These are phyloP conservation scores for Senna siamea DNA, from an alignment of 306 rosid genomes.

Conservation along the genomic window DNA sequence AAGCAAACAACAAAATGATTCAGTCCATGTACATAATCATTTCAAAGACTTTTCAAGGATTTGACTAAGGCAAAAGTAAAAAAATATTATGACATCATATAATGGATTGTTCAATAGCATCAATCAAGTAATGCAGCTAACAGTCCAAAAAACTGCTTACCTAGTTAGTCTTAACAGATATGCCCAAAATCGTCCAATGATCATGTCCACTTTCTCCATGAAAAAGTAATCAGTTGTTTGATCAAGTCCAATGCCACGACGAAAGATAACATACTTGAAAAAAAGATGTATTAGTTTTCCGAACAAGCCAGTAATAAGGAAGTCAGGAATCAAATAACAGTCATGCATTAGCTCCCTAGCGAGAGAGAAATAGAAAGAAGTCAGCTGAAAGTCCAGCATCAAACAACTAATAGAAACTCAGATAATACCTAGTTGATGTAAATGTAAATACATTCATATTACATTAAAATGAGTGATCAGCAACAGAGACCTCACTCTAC, in stretches of 20 bases:
- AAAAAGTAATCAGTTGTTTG: conserved; percentile 72
- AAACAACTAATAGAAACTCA: not conserved
- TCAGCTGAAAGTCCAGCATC: not conserved
- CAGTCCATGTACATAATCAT: not conserved
- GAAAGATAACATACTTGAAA: conserved; percentile 79
- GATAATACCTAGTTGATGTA: not conserved
- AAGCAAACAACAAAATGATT: conserved; percentile 3
- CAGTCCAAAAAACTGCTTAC: conserved; percentile 39
- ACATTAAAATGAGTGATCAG: not conserved
- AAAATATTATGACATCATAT: not conserved
- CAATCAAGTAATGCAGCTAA: not conserved
- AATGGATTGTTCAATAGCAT: not conserved
- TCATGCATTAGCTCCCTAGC: not conserved
- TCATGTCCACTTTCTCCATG: conserved; percentile 88
- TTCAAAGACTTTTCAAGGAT: not conserved
- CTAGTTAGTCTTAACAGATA: conserved; percentile 58
- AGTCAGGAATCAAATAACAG: not conserved
- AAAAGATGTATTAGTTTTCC: conserved; percentile 39
- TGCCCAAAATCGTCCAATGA: conserved; percentile 76
- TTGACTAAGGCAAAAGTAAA: not conserved
- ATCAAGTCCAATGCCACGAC: conserved; percentile 89
- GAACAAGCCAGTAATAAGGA: conserved; percentile 3
- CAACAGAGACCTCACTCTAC: not conserved
- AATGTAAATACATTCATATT: not conserved
- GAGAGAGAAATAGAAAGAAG: not conserved